A percentile compares a stretch with the other conserved stretches of the same genome.
Evolutionary conservation across 164 flowering plant genomes (phyloP).

Genomic region (Protea cynaroides): DNA sequence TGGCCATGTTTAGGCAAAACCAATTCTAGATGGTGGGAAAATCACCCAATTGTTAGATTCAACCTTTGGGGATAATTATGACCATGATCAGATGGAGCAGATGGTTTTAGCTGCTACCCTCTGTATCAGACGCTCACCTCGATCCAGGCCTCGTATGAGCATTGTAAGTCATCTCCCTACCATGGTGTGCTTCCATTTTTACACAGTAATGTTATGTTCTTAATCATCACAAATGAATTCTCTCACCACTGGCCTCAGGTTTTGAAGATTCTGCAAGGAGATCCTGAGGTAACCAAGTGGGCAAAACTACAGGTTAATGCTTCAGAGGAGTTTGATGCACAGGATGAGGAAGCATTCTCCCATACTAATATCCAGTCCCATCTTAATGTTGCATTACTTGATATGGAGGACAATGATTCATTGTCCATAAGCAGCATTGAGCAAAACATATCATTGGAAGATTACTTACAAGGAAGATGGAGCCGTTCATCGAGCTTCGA

Average conservation of each 20-base stretch:
- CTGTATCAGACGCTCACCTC: slow-evolving; percentile 66
- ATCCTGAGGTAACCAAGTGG: slow-evolving; percentile 60
- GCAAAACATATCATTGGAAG: slow-evolving; percentile 61
- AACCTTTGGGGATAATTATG: slow-evolving; percentile 42
- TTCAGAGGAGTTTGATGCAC: slow-evolving; percentile 39
- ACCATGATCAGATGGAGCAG: slow-evolving; percentile 57
- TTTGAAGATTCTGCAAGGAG: slow-evolving; percentile 86
- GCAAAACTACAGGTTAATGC: slow-evolving; percentile 52
- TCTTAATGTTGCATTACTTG: slow-evolving; percentile 78
- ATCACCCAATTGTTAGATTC: slow-evolving; percentile 55
- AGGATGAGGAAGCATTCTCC: slow-evolving; percentile 48
- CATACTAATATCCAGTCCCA: slow-evolving; percentile 59
- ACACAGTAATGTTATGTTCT: background rate
- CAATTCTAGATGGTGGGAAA: slow-evolving; percentile 56
- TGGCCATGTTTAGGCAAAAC: slow-evolving; percentile 57
- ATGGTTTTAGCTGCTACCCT: slow-evolving; percentile 81
- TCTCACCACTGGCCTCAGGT: slow-evolving; percentile 33
- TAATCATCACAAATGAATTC: background rate
- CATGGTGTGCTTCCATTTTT: background rate
- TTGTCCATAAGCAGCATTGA: slow-evolving; percentile 65
- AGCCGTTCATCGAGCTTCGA: slow-evolving; percentile 89
- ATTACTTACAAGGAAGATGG: slow-evolving; percentile 81
- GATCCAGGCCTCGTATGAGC: slow-evolving; percentile 71
- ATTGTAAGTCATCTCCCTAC: slow-evolving; percentile 33
- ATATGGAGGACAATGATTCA: slow-evolving; percentile 74